These are phyloP conservation scores for Crotalaria pallida DNA, from an alignment of 306 rosid species.

Conservation along the genomic window DNA sequence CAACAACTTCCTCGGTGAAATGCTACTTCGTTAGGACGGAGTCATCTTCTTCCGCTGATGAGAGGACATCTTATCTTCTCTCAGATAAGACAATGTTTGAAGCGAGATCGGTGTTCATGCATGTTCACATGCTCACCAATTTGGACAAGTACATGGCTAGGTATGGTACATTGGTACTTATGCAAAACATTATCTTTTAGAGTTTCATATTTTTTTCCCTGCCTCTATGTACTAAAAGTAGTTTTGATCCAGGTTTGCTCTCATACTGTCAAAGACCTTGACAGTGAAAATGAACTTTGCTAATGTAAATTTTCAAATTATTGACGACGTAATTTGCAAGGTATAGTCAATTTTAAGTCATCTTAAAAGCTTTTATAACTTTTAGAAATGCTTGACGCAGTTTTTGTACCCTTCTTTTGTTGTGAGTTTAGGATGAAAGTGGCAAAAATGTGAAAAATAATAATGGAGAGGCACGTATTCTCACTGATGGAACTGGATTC, in stretches of 20 bases:
- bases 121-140: conserved; percentile 47
- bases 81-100: conserved; percentile 40
- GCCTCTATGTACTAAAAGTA: not conserved
- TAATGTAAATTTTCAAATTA: conserved; percentile 36
- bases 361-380: not conserved
- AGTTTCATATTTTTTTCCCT: not conserved
- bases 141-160: conserved; percentile 66
- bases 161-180: conserved; percentile 44
- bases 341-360: conserved; percentile 33
- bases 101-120: conserved; percentile 72
- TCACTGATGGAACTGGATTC: conserved; percentile 86
- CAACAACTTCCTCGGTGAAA: conserved; percentile 60
- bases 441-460: conserved; percentile 20
- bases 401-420: not conserved
- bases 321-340: conserved; percentile 42
- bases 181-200: not conserved
- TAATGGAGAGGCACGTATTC: conserved; percentile 48
- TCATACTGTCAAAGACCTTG: conserved; percentile 67
- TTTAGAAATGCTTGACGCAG: not conserved
- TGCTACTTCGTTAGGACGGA: conserved; percentile 61
- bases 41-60: conserved; percentile 38
- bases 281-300: conserved; percentile 45
- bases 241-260: conserved; percentile 54
- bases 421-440: conserved; percentile 45
- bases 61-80: conserved; percentile 28